These are phyloP conservation scores for Angomonas desouzai DNA, from an alignment of 208 protist species.

Conservation along the genomic window DNA sequence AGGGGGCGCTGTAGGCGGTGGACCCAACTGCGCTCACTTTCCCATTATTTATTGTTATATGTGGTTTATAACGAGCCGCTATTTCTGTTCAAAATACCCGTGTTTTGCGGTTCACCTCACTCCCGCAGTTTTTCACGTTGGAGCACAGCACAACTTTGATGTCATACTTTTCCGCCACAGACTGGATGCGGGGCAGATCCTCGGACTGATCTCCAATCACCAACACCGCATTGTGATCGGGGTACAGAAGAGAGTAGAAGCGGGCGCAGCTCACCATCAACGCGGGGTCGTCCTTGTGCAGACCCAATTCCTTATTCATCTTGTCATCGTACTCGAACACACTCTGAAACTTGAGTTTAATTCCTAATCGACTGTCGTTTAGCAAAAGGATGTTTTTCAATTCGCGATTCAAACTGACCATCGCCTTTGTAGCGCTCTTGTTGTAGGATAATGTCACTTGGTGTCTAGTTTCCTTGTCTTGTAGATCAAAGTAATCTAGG, in stretches of 20 bases:
- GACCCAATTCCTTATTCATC: background rate
- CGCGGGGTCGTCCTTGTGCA: background rate
- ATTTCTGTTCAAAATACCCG: too few species aligned
- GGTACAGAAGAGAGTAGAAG: background rate
- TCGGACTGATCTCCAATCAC: background rate
- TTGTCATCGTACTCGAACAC: constrained; percentile 4
- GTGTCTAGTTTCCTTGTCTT: background rate
- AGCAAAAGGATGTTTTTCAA: constrained; percentile 8
- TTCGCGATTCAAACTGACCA: background rate
- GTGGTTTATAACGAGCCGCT: too few species aligned
- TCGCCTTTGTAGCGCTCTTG: background rate
- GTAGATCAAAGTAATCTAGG: background rate
- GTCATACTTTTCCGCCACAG: background rate
- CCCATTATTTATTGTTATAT: too few species aligned
- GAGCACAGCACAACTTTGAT: background rate
- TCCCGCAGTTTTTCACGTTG: background rate
- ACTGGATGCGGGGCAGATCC: background rate
- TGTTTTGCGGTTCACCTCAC: background rate
- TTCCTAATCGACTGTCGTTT: background rate
- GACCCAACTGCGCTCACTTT: too few species aligned
- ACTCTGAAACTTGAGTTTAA: constrained; percentile 6
- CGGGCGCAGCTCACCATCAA: background rate
- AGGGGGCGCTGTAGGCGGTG: too few species aligned
- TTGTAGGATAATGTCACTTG: background rate
- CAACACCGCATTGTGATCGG: background rate